A percentile compares a stretch with the other conserved stretches of the same genome.
These are phyloP conservation scores for Lodderomyces theae DNA, from an alignment of 1,139 yeast species.

Conservation along the genomic window DNA sequence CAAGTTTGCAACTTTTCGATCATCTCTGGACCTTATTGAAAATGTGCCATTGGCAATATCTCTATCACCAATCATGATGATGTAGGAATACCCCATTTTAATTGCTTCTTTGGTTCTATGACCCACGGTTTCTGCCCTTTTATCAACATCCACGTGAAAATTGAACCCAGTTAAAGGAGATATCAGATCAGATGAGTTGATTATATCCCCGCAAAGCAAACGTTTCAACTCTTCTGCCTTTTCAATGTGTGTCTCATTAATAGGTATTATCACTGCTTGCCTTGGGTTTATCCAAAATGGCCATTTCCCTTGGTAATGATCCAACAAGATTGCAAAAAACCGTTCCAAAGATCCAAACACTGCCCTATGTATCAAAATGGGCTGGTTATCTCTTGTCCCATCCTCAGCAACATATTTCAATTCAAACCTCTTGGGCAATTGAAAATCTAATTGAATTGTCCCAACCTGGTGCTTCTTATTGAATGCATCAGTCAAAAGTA, in stretches of 20 bases:
- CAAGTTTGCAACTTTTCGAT: slow-evolving; percentile 46
- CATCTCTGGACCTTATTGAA: slow-evolving; percentile 64
- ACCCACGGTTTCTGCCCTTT: slow-evolving; percentile 75
- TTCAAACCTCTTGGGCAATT: slow-evolving; percentile 82
- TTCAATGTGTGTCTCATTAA: slow-evolving; percentile 54
- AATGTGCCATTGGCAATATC: slow-evolving; percentile 63
- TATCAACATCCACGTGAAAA: slow-evolving; percentile 75
- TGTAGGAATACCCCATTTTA: slow-evolving; percentile 72
- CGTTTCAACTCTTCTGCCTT: slow-evolving; percentile 53
- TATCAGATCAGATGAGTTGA: slow-evolving; percentile 23
- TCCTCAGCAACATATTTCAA: slow-evolving; percentile 58
- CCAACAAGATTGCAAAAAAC: slow-evolving; percentile 84
- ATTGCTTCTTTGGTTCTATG: slow-evolving; percentile 77
- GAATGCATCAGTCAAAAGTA: slow-evolving; percentile 77
- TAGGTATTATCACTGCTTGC: slow-evolving; percentile 85
- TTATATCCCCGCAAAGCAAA: slow-evolving; percentile 50
- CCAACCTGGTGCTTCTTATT: slow-evolving; percentile 92
- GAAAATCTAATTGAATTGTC: slow-evolving; percentile 93
- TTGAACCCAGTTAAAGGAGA: slow-evolving; percentile 59
- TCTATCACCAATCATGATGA: slow-evolving; percentile 82
- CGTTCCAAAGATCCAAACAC: slow-evolving; percentile 93
- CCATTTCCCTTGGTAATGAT: slow-evolving; percentile 93
- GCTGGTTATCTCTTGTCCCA: slow-evolving; percentile 54
- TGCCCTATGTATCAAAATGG: slow-evolving; percentile 94
- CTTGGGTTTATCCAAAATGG: slow-evolving; percentile 98